Evolutionary conservation across 805 yeast species (phyloP), one percentile per base, ranked within the genome.

Genomic region (Torulaspora indica): DNA sequence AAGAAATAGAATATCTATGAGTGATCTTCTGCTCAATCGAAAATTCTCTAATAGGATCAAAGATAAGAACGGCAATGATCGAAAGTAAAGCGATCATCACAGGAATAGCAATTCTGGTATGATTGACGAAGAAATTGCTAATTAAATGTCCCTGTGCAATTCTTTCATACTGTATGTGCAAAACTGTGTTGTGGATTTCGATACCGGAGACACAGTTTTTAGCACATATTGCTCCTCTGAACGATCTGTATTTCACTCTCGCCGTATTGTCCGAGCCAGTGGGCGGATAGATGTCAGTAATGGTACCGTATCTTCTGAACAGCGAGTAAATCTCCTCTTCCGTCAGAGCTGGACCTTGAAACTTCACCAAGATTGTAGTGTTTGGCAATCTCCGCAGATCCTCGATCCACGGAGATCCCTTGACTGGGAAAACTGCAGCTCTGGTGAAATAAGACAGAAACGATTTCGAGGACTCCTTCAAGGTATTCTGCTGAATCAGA

Each of bases 361-460:
- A 90, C 22, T 74, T 72, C 4, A 91, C 79, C 43, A 77, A 75
- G 18, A 93, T 65, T 10, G 72, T 71, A 7, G 73, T 66, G 42
- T 83, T 79, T 7, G 95, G 95, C 51, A 74, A 77, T 49, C 96
- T 69, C 54, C 86, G 76, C 61, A 93, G 70, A 61, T 93, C 98
- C 67, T 91, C 98, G 48, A 93, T 84, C 96, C 97, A 91, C 0
- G 99, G 98, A 1, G 76, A 71, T 49, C 99, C 99, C 54, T 84
- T 82, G 1, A 93, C 97, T 0, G 85, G 81, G 57, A 73, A 82
- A 42, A 75, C 82, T 47, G 70, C 68, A 2, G 82, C 84, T 45
- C 65, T 69, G 1, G 75, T 63, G n/a, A 78, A 54, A 42, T 70
- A 70, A 17, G 74, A 69, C 17, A 67, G 45, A 8, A 69, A 36